These are phyloP conservation scores for Ramicandelaber brevisporus DNA, from an alignment of 192 early-diverging fungal species.

Conservation along the genomic window DNA sequence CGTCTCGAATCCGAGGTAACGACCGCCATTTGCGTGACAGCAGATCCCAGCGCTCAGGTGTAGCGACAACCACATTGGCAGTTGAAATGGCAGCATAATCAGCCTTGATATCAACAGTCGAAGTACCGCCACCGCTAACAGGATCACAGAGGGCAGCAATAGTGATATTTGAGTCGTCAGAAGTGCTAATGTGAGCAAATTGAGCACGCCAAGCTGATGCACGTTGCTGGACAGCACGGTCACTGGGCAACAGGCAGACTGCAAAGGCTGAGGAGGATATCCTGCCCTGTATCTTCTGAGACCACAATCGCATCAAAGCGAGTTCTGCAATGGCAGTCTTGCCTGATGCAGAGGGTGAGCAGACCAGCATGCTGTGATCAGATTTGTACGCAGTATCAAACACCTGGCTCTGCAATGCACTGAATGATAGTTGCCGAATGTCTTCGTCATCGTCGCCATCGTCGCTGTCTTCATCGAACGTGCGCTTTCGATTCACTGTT, in stretches of 20 bases:
- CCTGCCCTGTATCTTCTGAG: slow-evolving; percentile 7
- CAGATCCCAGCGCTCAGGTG: slow-evolving; percentile 84
- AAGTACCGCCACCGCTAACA: too few relatives aligned
- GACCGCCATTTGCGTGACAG: slow-evolving; percentile 89
- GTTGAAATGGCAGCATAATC: too few relatives aligned
- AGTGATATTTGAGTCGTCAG: too few relatives aligned
- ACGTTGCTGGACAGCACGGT: slow-evolving; percentile 15
- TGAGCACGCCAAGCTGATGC: too few relatives aligned
- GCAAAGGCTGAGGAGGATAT: too few relatives aligned
- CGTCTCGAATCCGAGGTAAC: slow-evolving; percentile 78
- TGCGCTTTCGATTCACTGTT: too few relatives aligned
- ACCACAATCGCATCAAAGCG: slow-evolving; percentile 76
- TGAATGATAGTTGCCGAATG: slow-evolving; percentile 51
- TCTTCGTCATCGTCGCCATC: slow-evolving; percentile 14
- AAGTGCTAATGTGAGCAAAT: too few relatives aligned
- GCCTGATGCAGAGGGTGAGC: slow-evolving; percentile 79
- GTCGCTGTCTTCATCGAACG: too few relatives aligned
- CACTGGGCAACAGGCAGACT: slow-evolving; percentile 6
- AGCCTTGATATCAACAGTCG: too few relatives aligned
- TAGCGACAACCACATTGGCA: slow-evolving; percentile 78
- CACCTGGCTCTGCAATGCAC: slow-evolving; percentile 88
- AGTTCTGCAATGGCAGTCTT: slow-evolving; percentile 92
- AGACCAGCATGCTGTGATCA: slow-evolving; percentile 77
- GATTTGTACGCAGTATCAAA: slow-evolving; percentile 72
- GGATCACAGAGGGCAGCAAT: too few relatives aligned